Conservation (phyloP, 176 grass and related monocot species). For the Lolium perenne region DNA sequence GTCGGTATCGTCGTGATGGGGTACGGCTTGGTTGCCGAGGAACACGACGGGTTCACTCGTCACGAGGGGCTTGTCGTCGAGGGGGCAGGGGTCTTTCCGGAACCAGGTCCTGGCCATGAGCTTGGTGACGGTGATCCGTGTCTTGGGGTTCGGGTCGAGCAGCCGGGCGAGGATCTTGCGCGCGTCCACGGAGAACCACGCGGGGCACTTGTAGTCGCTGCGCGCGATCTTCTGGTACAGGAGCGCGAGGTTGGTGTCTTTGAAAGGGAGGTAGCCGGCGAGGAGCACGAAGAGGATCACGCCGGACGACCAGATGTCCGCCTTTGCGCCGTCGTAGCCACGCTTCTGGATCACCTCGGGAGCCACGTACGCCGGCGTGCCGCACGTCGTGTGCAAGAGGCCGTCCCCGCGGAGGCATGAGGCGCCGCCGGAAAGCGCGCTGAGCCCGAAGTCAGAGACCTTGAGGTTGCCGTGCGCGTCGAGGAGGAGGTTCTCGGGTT, state of each 20-base stretch:
- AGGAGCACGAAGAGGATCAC: slow-evolving; percentile 88
- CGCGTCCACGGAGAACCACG: slow-evolving; percentile 83
- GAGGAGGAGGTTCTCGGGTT: slow-evolving; percentile 94
- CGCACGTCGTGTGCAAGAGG: slow-evolving; percentile 87
- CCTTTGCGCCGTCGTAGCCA: slow-evolving; percentile 82
- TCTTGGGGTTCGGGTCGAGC: slow-evolving; percentile 78
- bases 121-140: slow-evolving; percentile 66
- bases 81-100: slow-evolving; percentile 59
- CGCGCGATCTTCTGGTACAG: slow-evolving; percentile 79
- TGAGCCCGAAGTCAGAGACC: slow-evolving; percentile 90
- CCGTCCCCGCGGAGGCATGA: slow-evolving; percentile 59
- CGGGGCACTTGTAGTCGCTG: slow-evolving; percentile 76
- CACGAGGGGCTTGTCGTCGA: slow-evolving; percentile 6
- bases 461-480: slow-evolving; percentile 83
- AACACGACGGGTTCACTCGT: slow-evolving; percentile 15
- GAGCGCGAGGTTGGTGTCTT: slow-evolving; percentile 59
- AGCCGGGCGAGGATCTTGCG: slow-evolving; percentile 63
- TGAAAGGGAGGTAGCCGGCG: slow-evolving; percentile 80
- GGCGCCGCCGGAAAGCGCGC: slow-evolving; percentile 47
- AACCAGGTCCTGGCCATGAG: slow-evolving; percentile 74
- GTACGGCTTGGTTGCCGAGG: slow-evolving; percentile 36
- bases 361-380: slow-evolving; percentile 90
- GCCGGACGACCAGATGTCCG: slow-evolving; percentile 90
- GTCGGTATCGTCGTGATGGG: slow-evolving; percentile 6
- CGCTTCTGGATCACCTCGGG: slow-evolving; percentile 74